phyloP scores from a whole-genome alignment of 345 rosid species.

The Corymbia maculata region DNA sequence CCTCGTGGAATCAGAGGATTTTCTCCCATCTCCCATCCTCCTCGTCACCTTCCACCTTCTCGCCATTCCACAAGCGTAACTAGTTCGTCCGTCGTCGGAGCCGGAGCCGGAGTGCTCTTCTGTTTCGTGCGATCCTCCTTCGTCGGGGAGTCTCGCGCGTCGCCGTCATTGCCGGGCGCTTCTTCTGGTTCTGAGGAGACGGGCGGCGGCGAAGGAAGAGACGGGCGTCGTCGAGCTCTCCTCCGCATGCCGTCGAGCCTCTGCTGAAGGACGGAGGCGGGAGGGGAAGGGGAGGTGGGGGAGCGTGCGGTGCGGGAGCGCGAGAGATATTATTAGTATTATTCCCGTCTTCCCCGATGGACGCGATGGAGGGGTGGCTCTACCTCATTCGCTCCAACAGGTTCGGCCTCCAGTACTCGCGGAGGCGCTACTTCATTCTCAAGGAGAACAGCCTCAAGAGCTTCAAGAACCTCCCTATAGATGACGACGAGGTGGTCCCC shows the following conservation, averaged over 20 bases:
- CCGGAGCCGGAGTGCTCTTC: background rate
- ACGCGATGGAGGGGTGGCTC: slow-evolving; percentile 86
- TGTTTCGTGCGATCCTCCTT: background rate
- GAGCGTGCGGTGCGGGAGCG: background rate
- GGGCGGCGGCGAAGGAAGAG: background rate
- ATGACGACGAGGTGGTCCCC: slow-evolving; percentile 59
- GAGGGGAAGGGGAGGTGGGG: background rate
- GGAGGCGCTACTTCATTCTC: slow-evolving; percentile 76
- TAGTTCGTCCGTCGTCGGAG: background rate
- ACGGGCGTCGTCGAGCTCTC: background rate
- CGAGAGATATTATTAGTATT: background rate
- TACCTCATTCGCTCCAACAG: slow-evolving; percentile 66
- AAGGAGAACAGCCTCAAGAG: slow-evolving; percentile 46
- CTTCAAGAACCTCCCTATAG: slow-evolving; percentile 51
- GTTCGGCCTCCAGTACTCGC: slow-evolving; percentile 65
- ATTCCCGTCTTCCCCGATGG: background rate
- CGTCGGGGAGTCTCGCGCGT: background rate
- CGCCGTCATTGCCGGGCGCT: background rate
- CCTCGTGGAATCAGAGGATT: slow-evolving; percentile 76
- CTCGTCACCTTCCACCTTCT: background rate
- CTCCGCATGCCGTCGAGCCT: background rate
- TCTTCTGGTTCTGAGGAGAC: background rate
- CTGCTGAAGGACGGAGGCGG: background rate
- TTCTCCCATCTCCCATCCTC: background rate
- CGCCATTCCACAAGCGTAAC: background rate